These are phyloP conservation scores for Ophiostoma novo-ulmi DNA, from an alignment of 2,329 filamentous ascomycete species.

Conservation along the genomic window DNA sequence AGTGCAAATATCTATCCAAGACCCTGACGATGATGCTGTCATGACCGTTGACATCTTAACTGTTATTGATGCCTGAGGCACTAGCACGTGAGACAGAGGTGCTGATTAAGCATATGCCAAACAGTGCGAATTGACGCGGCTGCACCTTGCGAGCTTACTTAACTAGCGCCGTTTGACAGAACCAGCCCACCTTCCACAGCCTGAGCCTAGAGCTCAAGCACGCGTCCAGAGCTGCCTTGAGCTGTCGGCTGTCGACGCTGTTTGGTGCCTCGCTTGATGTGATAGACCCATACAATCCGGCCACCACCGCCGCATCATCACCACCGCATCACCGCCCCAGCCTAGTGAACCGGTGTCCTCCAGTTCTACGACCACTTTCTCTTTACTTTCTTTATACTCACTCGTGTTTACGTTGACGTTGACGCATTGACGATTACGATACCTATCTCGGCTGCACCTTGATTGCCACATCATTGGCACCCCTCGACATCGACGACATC, in stretches of 20 bases:
- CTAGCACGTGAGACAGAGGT: background rate
- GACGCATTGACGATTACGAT: background rate
- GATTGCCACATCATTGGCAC: background rate
- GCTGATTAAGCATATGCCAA: background rate
- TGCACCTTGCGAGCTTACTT: background rate
- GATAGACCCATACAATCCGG: conserved; percentile 13
- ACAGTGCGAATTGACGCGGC: background rate
- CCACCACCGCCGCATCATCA: background rate
- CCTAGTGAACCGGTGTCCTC: background rate
- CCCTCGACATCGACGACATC: background rate
- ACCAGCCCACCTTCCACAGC: background rate
- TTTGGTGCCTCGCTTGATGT: conserved; percentile 3
- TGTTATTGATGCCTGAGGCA: background rate
- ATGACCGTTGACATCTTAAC: background rate
- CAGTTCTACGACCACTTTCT: background rate
- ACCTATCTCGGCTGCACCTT: background rate
- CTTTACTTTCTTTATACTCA: background rate
- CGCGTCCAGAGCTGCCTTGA: conserved; percentile 19
- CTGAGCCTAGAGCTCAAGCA: conserved; percentile 2
- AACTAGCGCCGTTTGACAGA: background rate
- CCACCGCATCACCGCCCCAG: conserved; percentile 9
- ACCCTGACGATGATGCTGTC: background rate
- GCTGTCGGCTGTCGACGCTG: conserved; percentile 18
- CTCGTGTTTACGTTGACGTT: background rate
- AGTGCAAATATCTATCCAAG: background rate